Conservation (phyloP, 306 rosid species). For the Pyrus pyrifolia region DNA sequence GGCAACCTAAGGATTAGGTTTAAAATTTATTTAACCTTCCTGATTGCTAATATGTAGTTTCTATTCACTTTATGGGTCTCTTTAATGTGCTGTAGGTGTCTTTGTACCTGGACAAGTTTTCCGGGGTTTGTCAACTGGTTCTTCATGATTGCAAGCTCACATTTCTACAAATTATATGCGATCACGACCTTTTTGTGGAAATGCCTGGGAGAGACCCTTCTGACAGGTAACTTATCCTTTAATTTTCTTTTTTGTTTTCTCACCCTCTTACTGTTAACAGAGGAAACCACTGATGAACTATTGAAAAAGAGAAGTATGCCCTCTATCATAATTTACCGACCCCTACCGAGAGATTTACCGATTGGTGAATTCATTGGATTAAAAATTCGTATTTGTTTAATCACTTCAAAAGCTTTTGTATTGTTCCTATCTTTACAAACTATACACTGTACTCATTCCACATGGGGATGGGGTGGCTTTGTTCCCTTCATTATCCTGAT, state of each 20-base stretch:
- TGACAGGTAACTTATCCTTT: conserved; percentile 56
- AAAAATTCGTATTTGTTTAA: not conserved
- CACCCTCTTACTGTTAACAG: not conserved
- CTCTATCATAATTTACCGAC: not conserved
- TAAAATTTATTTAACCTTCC: not conserved
- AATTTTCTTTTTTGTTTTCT: not conserved
- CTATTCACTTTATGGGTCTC: conserved; percentile 1
- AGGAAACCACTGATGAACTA: conserved; percentile 2
- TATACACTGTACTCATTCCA: not conserved
- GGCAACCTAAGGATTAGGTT: not conserved
- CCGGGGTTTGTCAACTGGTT: conserved; percentile 89
- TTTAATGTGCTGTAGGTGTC: conserved; percentile 64
- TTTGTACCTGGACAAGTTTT: conserved; percentile 88
- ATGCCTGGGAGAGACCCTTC: conserved; percentile 99
- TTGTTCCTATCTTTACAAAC: not conserved
- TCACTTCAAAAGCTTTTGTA: not conserved
- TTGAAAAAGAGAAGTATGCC: not conserved
- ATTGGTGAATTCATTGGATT: not conserved
- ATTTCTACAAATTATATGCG: conserved; percentile 83
- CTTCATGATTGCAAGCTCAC: conserved; percentile 97
- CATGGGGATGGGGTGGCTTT: not conserved
- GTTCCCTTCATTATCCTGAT: not conserved
- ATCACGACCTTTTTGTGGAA: conserved; percentile 97
- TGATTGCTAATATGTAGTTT: not conserved
- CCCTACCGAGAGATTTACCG: not conserved